Conservation (phyloP, 441 rosid genomes). For the Theobroma grandiflorum region DNA sequence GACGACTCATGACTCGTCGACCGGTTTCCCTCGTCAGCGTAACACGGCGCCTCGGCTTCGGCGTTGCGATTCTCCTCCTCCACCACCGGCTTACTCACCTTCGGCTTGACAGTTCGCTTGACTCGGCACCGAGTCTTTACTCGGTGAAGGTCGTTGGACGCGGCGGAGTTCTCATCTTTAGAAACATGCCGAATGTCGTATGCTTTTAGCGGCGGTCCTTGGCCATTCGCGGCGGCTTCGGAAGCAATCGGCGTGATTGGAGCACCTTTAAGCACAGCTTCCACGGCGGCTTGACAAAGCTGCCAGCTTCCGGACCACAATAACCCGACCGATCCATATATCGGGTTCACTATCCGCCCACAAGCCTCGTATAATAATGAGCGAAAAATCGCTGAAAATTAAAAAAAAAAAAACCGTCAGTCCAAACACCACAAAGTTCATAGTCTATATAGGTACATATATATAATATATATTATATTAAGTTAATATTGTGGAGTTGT, state of each 20-base stretch:
- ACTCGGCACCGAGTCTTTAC: conserved; percentile 56
- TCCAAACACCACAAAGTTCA: background rate
- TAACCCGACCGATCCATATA: conserved; percentile 77
- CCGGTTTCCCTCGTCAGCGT: conserved; percentile 49
- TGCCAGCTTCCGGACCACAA: conserved; percentile 81
- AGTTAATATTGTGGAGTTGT: background rate
- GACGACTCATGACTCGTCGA: conserved; percentile 84
- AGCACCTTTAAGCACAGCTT: conserved; percentile 68
- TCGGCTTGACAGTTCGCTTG: conserved; percentile 49
- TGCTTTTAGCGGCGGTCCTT: conserved; percentile 76
- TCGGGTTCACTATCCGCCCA: conserved; percentile 79
- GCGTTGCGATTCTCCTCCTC: conserved; percentile 13
- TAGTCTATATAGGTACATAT: no score
- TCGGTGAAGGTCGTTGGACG: conserved; percentile 43
- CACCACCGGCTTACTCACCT: conserved; percentile 26
- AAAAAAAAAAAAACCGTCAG: background rate
- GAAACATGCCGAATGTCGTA: conserved; percentile 87
- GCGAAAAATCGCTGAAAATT: conserved; percentile 59
- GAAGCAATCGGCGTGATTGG: conserved; percentile 70
- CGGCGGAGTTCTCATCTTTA: conserved; percentile 69
- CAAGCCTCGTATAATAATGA: conserved; percentile 81
- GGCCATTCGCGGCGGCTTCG: conserved; percentile 61
- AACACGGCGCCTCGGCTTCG: conserved; percentile 24
- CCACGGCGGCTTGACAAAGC: conserved; percentile 77
- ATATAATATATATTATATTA: background rate